Evolutionary conservation across 768 basidiomycete genomes (phyloP).

Genomic region (Leucocoprinus sp.): DNA sequence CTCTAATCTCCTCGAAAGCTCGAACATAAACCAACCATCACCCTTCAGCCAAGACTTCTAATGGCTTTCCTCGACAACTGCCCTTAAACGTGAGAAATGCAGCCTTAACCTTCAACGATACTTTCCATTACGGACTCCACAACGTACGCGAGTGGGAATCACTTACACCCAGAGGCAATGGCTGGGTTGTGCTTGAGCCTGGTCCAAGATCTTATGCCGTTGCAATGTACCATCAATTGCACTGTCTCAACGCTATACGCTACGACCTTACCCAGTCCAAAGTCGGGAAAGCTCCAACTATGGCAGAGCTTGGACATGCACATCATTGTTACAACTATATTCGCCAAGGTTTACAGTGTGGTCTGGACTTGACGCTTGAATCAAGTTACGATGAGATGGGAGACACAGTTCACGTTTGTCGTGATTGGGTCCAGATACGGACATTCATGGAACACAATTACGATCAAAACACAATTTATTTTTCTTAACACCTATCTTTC

Average conservation of each 20-base stretch:
- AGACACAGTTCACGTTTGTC: slow-evolving; percentile 6
- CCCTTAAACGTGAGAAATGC: slow-evolving; percentile 9
- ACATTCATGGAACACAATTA: slow-evolving; percentile 11
- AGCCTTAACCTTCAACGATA: slow-evolving; percentile 10
- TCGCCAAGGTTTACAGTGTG: slow-evolving; percentile 8
- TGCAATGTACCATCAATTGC: slow-evolving; percentile 15
- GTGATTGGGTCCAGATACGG: slow-evolving; percentile 10
- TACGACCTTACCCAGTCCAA: slow-evolving; percentile 13
- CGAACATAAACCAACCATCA: not conserved
- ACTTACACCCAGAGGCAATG: slow-evolving; percentile 10
- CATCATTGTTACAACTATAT: slow-evolving; percentile 13
- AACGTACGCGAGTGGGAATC: slow-evolving; percentile 13
- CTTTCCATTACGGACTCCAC: slow-evolving; percentile 11
- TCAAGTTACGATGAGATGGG: not conserved
- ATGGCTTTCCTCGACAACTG: slow-evolving; percentile 8
- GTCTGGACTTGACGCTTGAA: slow-evolving; percentile 8
- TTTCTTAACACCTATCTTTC: not conserved
- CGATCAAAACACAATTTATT: not conserved
- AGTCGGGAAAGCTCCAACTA: slow-evolving; percentile 7
- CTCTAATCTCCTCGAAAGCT: not conserved
- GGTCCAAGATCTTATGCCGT: slow-evolving; percentile 11
- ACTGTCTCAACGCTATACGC: slow-evolving; percentile 14
- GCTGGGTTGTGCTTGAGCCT: slow-evolving; percentile 11
- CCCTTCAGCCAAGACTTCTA: not conserved
- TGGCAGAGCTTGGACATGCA: slow-evolving; percentile 9